These are phyloP conservation scores for Ganoderma meredithae DNA, from an alignment of 1,284 basidiomycete species.

Conservation along the genomic window DNA sequence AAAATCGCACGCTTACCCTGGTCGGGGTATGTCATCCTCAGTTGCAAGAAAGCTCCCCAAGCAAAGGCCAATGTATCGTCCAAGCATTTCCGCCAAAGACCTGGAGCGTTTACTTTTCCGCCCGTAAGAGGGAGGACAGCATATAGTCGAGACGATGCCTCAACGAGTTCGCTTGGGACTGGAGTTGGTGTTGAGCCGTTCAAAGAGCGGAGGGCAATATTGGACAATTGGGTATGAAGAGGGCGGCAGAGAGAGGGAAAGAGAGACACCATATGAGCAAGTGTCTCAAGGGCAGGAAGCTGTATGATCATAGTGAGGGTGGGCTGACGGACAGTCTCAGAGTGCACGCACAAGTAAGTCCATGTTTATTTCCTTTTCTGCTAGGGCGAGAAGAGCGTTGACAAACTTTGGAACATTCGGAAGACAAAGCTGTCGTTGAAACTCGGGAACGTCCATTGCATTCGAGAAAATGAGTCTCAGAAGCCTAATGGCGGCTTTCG, in stretches of 20 bases:
- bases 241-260: constrained; percentile 73
- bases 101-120: constrained; percentile 77
- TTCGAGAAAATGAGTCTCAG: constrained; percentile 63
- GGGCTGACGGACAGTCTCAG: not conserved
- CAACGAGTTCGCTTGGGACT: constrained; percentile 49
- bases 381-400: constrained; percentile 59
- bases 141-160: constrained; percentile 63
- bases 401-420: constrained; percentile 79
- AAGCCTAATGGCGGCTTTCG: constrained; percentile 70
- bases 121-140: constrained; percentile 70
- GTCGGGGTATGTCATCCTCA: constrained; percentile 62
- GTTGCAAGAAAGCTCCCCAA: constrained; percentile 62
- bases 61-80: constrained; percentile 71
- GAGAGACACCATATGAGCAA: constrained; percentile 63
- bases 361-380: constrained; percentile 56
- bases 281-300: constrained; percentile 58
- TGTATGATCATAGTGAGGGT: constrained; percentile 37
- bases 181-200: constrained; percentile 58
- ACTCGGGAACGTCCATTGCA: constrained; percentile 69
- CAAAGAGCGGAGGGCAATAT: constrained; percentile 60
- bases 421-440: constrained; percentile 75
- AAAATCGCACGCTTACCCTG: constrained; percentile 40
- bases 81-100: constrained; percentile 74
- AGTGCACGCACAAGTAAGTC: constrained; percentile 57
- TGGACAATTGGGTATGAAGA: constrained; percentile 56